Evolutionary conservation across 2,329 filamentous ascomycete species (phyloP).

Genomic region (Penicillium italicum): DNA sequence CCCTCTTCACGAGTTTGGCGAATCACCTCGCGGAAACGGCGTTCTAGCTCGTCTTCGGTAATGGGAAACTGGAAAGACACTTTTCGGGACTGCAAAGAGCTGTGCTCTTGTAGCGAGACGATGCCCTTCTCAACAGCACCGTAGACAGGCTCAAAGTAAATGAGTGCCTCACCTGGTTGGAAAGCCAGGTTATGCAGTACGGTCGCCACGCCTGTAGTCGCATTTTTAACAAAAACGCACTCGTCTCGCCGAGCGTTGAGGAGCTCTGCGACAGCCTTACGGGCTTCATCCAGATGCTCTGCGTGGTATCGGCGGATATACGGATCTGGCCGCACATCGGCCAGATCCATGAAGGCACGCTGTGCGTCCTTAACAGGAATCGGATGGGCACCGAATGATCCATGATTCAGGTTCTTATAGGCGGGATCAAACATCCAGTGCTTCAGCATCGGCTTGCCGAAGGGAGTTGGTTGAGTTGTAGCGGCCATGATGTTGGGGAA

Average conservation of each 20-base stretch:
- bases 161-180: constrained; percentile 64
- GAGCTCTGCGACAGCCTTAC: constrained; percentile 61
- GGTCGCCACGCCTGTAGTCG: constrained; percentile 67
- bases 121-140: constrained; percentile 71
- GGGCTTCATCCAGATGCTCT: constrained; percentile 59
- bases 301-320: constrained; percentile 71
- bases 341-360: constrained; percentile 61
- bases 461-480: constrained; percentile 32
- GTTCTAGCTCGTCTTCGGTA: constrained; percentile 63
- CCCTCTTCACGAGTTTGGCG: constrained; percentile 52
- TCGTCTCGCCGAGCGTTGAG: constrained; percentile 64
- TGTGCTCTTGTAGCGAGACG: constrained; percentile 68
- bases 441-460: constrained; percentile 55
- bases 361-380: constrained; percentile 56
- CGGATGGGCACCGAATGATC: constrained; percentile 78
- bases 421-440: constrained; percentile 66
- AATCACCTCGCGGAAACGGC: constrained; percentile 59
- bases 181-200: constrained; percentile 73
- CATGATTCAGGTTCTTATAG: constrained; percentile 76
- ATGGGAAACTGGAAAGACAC: constrained; percentile 67
- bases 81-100: constrained; percentile 47
- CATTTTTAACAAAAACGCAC: constrained; percentile 76
- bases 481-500: constrained; percentile 3
- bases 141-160: constrained; percentile 78
- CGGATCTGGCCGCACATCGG: constrained; percentile 67